Conservation (phyloP, 352 stramenopile genomes). For the Thraustotheca clavata region DNA sequence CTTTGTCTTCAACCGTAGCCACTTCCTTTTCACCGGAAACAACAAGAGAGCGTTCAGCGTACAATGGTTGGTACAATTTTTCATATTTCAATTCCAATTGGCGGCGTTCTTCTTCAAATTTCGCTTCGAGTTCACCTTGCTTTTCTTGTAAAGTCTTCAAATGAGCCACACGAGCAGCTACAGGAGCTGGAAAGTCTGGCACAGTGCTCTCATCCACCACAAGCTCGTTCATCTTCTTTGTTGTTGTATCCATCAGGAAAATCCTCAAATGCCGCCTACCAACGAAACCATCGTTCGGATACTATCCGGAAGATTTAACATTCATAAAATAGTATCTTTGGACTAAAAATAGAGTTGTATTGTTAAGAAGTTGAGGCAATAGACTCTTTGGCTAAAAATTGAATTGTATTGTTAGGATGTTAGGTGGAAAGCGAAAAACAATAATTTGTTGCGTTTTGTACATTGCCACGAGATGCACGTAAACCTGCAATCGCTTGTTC, state of each 20-base stretch:
- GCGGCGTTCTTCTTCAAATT: conserved; percentile 83
- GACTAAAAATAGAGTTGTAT: no score
- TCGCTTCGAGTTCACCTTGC: conserved; percentile 62
- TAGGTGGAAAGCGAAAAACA: no score
- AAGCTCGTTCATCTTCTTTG: conserved; percentile 15
- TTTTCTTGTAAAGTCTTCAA: conserved; percentile 33
- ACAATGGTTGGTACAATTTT: conserved; percentile 81
- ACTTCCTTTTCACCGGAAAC: conserved; percentile 73
- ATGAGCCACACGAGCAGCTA: conserved; percentile 11
- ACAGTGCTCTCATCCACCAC: conserved; percentile 8
- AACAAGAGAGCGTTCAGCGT: conserved; percentile 59
- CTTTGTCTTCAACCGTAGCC: conserved; percentile 40
- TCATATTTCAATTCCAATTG: conserved; percentile 81
- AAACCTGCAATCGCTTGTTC: conserved; percentile 46
- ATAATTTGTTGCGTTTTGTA: conserved; percentile 9
- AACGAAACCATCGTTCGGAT: no score
- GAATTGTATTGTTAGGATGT: no score
- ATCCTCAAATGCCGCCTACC: no score
- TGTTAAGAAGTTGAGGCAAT: no score
- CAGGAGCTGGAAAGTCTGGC: background rate
- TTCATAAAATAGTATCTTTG: no score
- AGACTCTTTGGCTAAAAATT: no score
- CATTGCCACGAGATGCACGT: background rate
- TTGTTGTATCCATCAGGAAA: no score
- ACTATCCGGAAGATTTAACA: no score